phyloP scores from a whole-genome alignment of 176 grass and related monocot genomes.

The Hyparrhenia diplandra region DNA sequence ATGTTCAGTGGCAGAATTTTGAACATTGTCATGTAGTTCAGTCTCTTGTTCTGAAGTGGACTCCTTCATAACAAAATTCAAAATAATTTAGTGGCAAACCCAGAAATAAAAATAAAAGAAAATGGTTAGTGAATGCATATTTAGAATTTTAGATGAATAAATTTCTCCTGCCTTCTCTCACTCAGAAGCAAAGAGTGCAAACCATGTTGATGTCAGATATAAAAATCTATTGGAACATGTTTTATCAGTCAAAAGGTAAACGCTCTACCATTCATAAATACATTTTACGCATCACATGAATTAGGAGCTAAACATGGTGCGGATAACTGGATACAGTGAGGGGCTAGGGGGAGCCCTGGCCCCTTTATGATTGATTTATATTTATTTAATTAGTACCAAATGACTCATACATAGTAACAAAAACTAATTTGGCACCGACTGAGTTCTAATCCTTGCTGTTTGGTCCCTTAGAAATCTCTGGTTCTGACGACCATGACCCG shows the following conservation, averaged over 20 bases:
- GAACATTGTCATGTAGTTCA: slow-evolving; percentile 51
- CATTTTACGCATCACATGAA: too few relatives aligned
- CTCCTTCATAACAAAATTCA: slow-evolving; percentile 52
- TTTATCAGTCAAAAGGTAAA: too few relatives aligned
- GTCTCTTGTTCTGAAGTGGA: slow-evolving; percentile 51
- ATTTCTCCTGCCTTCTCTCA: background rate
- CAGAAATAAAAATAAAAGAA: background rate
- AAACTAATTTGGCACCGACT: background rate
- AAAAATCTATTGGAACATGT: too few relatives aligned
- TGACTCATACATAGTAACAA: background rate
- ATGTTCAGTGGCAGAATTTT: slow-evolving; percentile 53
- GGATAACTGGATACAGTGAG: background rate
- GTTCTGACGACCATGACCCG: too few relatives aligned
- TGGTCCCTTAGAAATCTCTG: background rate
- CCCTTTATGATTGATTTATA: background rate
- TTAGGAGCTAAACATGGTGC: background rate
- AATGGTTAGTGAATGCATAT: background rate
- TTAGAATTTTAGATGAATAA: background rate
- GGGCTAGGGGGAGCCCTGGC: background rate
- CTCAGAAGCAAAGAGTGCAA: background rate
- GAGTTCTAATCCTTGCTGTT: background rate
- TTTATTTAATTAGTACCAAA: background rate
- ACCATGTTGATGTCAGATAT: too few relatives aligned
- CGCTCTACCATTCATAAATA: too few relatives aligned
- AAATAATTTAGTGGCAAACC: slow-evolving; percentile 21